phyloP scores from a whole-genome alignment of 139 green algal species.

The Dunaliella primolecta region DNA sequence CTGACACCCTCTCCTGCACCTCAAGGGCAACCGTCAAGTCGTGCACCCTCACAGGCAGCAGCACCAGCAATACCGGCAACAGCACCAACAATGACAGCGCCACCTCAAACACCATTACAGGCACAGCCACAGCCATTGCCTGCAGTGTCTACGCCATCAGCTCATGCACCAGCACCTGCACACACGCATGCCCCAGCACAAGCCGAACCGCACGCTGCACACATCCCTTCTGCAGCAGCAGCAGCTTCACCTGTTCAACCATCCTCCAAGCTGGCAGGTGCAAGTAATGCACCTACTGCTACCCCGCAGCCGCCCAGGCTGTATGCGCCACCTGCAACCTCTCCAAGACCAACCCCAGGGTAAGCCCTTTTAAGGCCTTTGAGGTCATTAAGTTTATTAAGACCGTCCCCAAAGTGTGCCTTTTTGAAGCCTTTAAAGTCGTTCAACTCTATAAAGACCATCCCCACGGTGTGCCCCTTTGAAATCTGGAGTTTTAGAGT shows the following conservation, averaged over 20 bases:
- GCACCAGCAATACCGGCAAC: not conserved
- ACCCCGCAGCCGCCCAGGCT: slow-evolving; percentile 12
- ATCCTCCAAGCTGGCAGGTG: not conserved
- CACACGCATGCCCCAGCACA: too few relatives aligned
- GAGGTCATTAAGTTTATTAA: too few relatives aligned
- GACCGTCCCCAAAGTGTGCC: too few relatives aligned
- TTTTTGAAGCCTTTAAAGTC: too few relatives aligned
- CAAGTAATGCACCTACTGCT: not conserved
- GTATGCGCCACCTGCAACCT: too few relatives aligned
- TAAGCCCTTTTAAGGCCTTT: too few relatives aligned
- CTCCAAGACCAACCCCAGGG: not conserved
- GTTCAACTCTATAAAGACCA: too few relatives aligned
- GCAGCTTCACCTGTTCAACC: not conserved
- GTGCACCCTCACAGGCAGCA: not conserved
- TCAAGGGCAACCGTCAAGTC: too few relatives aligned
- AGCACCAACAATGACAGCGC: not conserved
- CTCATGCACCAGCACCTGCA: not conserved
- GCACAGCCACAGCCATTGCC: not conserved
- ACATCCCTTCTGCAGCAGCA: not conserved
- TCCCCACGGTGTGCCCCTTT: too few relatives aligned
- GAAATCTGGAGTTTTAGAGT: too few relatives aligned
- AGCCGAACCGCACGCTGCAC: not conserved
- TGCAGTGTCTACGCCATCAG: not conserved
- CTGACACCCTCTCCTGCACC: too few relatives aligned
- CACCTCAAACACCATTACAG: not conserved